Base-by-base conservation (phyloP, 352 stramenopile genomes). In the Pythium brassicae region DNA sequence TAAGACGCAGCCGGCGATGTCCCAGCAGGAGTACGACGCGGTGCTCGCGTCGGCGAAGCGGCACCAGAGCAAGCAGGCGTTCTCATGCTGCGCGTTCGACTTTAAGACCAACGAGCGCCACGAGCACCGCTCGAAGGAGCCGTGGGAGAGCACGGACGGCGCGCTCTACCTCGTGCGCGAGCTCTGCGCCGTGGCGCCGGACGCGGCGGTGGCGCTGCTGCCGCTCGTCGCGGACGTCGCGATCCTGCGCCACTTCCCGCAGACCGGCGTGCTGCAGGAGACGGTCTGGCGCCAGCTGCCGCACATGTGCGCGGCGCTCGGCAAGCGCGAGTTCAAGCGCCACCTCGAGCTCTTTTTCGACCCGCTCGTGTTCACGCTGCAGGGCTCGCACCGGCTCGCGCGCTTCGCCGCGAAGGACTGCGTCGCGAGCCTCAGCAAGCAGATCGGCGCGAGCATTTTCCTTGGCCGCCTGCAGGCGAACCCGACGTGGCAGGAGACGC, bases 121-220 rank as follows among this genome's bases (percentile, higher is more conserved):
- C 42, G 78, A 86, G 26, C 63, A 91, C 59, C 97, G 90, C 62
- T 76, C 88, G 20, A 82, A 97, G 46, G 76, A 94, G 65, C 89
- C 88, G 7, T 99, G 96, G 96, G 94, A 98, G 65, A 86, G 96
- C 63, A 94, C 89, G 11, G 96, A 99, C 57, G 96, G 96, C 22
- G 96, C 90, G 12, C 84, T 98, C 51, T 99, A 98, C 67, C 76
- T 99, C 60, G 76, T 98, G 29, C 84, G 94, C 14, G 95, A 99
- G 65, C 74, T 98, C 19, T 96, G 84, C 35, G 45, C 40, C 19
- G 76, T 89, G 3, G 72, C 76, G 2, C 80, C 82, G 5, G 73
- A 86, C 1, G 32, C 78, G 3, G 83, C 69, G 6, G 65, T 89
- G 17, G 64, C 57, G 23, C 71, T 74, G 42, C 72, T 93, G 7